These are phyloP conservation scores for Chrysanthemum seticuspe DNA, from an alignment of 129 eudicot genomes.

Conservation along the genomic window DNA sequence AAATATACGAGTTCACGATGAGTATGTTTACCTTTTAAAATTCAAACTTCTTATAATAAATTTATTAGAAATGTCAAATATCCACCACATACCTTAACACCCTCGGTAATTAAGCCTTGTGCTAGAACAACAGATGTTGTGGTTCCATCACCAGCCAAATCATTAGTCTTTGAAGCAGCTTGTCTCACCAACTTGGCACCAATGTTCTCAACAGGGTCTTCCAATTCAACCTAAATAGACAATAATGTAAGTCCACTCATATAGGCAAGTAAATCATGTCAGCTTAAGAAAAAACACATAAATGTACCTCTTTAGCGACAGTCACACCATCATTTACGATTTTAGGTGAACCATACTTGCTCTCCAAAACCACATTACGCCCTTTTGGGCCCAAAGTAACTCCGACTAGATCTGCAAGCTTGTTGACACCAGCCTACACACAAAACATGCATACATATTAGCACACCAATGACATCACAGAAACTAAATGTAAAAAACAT, in stretches of 20 bases:
- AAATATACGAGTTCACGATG: neutral
- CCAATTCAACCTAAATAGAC: constrained; percentile 52
- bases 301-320: constrained; percentile 43
- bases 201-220: constrained; percentile 73
- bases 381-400: constrained; percentile 65
- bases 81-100: constrained; percentile 58
- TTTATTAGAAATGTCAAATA: constrained; percentile 3
- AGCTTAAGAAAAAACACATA: neutral
- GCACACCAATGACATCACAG: neutral
- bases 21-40: neutral
- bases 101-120: constrained; percentile 71
- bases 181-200: constrained; percentile 73
- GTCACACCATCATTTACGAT: constrained; percentile 72
- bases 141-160: constrained; percentile 83
- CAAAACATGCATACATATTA: constrained; percentile 7
- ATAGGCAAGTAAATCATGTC: neutral
- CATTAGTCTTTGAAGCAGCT: constrained; percentile 83
- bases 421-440: constrained; percentile 42
- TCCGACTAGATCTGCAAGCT: constrained; percentile 49
- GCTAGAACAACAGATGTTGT: constrained; percentile 84
- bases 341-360: constrained; percentile 56
- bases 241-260: neutral
- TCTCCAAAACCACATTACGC: constrained; percentile 60
- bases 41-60: neutral
- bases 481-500: neutral